These are phyloP conservation scores for Lactarius hengduanensis DNA, from an alignment of 768 basidiomycete species.

Conservation along the genomic window DNA sequence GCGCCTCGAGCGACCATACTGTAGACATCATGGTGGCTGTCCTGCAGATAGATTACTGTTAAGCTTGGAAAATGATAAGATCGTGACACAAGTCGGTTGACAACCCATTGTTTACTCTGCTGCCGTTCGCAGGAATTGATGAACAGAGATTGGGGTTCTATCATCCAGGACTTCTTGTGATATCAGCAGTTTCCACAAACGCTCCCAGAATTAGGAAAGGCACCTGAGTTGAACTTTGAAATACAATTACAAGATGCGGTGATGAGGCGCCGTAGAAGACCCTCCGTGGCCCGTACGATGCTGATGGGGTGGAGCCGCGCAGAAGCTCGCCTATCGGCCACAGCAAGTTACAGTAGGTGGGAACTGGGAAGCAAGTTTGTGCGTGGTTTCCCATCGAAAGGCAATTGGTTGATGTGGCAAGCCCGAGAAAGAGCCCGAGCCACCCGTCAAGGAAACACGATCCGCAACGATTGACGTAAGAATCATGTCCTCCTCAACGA, in stretches of 20 bases:
- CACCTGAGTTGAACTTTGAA: not conserved
- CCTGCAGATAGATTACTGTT: not conserved
- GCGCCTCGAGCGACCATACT: not conserved
- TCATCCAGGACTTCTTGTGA: not conserved
- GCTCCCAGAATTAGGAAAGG: not conserved
- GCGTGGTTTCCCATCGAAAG: not conserved
- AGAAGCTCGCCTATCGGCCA: not conserved
- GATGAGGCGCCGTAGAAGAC: not conserved
- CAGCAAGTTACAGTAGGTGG: not conserved
- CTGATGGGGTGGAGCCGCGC: not conserved
- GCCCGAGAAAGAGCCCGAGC: not conserved
- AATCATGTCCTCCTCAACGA: not conserved
- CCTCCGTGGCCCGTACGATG: not conserved
- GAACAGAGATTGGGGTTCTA: too few species aligned
- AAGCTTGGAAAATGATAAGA: not conserved
- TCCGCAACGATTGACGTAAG: constrained; percentile 2
- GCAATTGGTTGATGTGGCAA: not conserved
- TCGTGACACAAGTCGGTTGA: not conserved
- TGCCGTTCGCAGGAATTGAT: not conserved
- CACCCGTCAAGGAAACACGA: not conserved
- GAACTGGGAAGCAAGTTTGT: not conserved
- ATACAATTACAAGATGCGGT: not conserved
- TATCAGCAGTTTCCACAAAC: not conserved
- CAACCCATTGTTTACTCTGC: not conserved
- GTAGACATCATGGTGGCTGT: not conserved